These are phyloP conservation scores for Komagataella pseudopastoris DNA, from an alignment of 805 yeast genomes.

Conservation along the genomic window DNA sequence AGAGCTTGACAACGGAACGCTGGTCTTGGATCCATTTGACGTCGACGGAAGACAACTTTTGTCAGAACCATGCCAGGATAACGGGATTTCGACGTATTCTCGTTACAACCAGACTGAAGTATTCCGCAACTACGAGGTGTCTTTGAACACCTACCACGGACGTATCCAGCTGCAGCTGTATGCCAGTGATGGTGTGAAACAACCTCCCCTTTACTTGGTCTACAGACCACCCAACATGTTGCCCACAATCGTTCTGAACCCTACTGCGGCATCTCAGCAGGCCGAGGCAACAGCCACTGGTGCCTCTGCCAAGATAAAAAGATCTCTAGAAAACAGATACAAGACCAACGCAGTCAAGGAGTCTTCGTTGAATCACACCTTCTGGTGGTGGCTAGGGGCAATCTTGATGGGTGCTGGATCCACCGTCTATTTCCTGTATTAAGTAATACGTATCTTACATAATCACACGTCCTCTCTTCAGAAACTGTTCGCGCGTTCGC, in stretches of 20 bases:
- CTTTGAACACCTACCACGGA: slow-evolving; percentile 73
- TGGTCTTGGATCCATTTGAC: slow-evolving; percentile 56
- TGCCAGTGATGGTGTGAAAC: slow-evolving; percentile 64
- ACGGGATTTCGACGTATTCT: slow-evolving; percentile 45
- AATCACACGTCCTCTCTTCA: background rate
- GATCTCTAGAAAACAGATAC: slow-evolving; percentile 69
- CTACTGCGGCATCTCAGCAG: slow-evolving; percentile 39
- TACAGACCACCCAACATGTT: slow-evolving; percentile 94
- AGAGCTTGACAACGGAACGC: slow-evolving; percentile 47
- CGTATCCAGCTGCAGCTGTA: slow-evolving; percentile 60
- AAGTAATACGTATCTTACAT: background rate
- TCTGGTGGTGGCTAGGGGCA: slow-evolving; percentile 45
- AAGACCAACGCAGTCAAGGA: slow-evolving; percentile 58
- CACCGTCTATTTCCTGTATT: slow-evolving; percentile 1
- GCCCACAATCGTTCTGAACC: slow-evolving; percentile 85
- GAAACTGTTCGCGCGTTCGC: background rate
- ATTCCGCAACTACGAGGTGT: slow-evolving; percentile 43
- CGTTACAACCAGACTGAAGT: slow-evolving; percentile 60
- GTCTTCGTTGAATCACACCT: slow-evolving; percentile 24
- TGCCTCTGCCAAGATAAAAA: slow-evolving; percentile 33
- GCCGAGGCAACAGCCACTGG: slow-evolving; percentile 17
- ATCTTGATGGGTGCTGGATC: slow-evolving; percentile 20
- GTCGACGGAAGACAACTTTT: slow-evolving; percentile 90
- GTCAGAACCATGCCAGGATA: slow-evolving; percentile 73
- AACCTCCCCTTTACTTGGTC: slow-evolving; percentile 85